These are phyloP conservation scores for Yarrowia sp. DNA, from an alignment of 805 yeast genomes.

Conservation along the genomic window DNA sequence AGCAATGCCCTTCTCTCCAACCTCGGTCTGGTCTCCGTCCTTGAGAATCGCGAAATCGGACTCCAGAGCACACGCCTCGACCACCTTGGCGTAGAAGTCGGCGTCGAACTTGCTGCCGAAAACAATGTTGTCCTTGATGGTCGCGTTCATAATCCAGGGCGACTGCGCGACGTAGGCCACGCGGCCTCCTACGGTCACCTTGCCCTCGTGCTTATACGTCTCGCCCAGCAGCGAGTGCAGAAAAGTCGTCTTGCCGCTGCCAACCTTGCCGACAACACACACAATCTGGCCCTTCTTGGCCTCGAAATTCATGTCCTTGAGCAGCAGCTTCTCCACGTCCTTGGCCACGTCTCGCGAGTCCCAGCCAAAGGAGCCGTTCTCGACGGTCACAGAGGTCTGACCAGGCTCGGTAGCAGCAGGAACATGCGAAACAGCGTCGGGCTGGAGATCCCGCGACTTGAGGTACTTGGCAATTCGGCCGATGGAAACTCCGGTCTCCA, in stretches of 20 bases:
- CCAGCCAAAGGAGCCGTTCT: slow-evolving; percentile 33
- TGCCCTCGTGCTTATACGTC: slow-evolving; percentile 65
- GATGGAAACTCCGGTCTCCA: slow-evolving; percentile 43
- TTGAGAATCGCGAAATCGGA: slow-evolving; percentile 78
- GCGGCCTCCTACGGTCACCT: slow-evolving; percentile 62
- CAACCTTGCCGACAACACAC: slow-evolving; percentile 84
- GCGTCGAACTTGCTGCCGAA: slow-evolving; percentile 86
- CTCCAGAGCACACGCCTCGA: slow-evolving; percentile 83
- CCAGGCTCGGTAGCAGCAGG: slow-evolving; percentile 46
- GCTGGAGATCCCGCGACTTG: slow-evolving; percentile 46
- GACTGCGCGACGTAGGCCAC: slow-evolving; percentile 83
- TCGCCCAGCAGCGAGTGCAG: slow-evolving; percentile 77
- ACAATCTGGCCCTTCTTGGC: slow-evolving; percentile 72
- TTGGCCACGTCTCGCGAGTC: slow-evolving; percentile 49
- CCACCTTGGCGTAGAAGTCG: slow-evolving; percentile 72
- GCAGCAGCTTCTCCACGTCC: slow-evolving; percentile 28
- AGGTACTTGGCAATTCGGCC: slow-evolving; percentile 48
- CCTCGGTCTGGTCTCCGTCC: slow-evolving; percentile 87
- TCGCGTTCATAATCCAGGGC: slow-evolving; percentile 91
- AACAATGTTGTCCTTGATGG: slow-evolving; percentile 81
- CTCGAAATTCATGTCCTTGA: slow-evolving; percentile 51
- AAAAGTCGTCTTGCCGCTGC: slow-evolving; percentile 79
- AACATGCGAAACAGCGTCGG: slow-evolving; percentile 39
- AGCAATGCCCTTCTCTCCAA: slow-evolving; percentile 96
- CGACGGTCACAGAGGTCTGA: slow-evolving; percentile 46